Evolutionary conservation across 75 land plant species (phyloP), one percentile per base, ranked within the genome.

Genomic region (Selaginella moellendorffii): DNA sequence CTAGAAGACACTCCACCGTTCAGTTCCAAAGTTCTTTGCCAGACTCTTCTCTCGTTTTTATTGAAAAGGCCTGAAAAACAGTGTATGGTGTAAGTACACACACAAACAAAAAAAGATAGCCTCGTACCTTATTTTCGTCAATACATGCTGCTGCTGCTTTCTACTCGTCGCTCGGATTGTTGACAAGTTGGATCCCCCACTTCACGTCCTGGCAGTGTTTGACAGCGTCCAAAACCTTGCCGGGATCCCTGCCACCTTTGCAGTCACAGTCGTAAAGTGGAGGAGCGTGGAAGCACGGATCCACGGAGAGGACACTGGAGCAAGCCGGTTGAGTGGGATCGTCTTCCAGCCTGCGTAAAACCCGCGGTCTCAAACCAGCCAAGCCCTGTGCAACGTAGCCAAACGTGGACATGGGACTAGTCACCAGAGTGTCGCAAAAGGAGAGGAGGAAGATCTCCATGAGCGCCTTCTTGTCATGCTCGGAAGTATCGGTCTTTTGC

Each of bases 301-400:
- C 46, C 46, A 36, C 14, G 14, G 46, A 5, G 46, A 36, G 14
- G 10, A 14, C 46, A 5, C 46, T 36, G 10, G 10, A 5, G 14
- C 46, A 36, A 36, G 46, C 46, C 46, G 5, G 5, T 5, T 36
- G 5, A 14, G 5, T 36, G 46, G 5, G 14, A 5, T 36, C 46
- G 10, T 36, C 46, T 36, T 36, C 46, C 46, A 36, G 46, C 46
- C 46, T 36, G 10, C 46, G 46, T 25, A 91, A 60, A 53, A 89
- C 77, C 86, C 80, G 82, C 25, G 59, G 59, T 56, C n/a, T 56
- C 8, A 56, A 21, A 5, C 59, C 59, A 8, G 59, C 59, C 19
- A 56, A 56, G 19, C 59, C 59, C 19, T 8, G 9, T 56, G 59
- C 59, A 9, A 19, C 19, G n/a, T 56, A 56, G 24, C 59, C 59